Percentiles rank a stretch among this genome's conserved stretches.
These are phyloP conservation scores for Apiotrichum domesticum DNA, from an alignment of 1,284 basidiomycete genomes.

Conservation along the genomic window DNA sequence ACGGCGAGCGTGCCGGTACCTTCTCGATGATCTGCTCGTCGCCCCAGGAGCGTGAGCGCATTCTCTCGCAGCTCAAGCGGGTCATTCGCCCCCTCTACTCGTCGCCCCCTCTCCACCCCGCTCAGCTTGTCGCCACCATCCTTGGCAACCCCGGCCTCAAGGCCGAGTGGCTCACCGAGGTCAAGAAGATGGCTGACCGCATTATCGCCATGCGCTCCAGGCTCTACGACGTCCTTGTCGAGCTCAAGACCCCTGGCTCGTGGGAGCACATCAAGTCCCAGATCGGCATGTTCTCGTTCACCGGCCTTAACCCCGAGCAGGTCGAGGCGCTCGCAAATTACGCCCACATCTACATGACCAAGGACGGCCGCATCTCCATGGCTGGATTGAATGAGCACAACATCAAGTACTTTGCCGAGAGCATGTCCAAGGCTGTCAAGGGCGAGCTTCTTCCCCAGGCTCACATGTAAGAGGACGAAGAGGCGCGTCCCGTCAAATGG, in stretches of 20 bases:
- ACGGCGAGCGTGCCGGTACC: constrained; percentile 91
- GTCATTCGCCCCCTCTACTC: constrained; percentile 97
- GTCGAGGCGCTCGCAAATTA: constrained; percentile 81
- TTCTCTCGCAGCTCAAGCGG: constrained; percentile 91
- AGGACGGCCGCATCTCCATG: constrained; percentile 83
- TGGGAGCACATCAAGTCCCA: constrained; percentile 97
- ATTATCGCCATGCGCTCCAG: constrained; percentile 93
- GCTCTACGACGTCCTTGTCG: constrained; percentile 72
- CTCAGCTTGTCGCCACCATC: constrained; percentile 79
- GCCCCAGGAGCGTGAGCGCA: constrained; percentile 76
- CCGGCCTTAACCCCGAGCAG: constrained; percentile 69
- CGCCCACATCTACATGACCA: constrained; percentile 78
- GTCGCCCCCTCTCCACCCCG: constrained; percentile 93
- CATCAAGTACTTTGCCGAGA: constrained; percentile 80
- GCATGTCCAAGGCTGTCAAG: constrained; percentile 73
- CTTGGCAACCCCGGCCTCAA: constrained; percentile 71
- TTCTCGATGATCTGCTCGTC: constrained; percentile 74
- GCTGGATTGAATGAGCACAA: constrained; percentile 87
- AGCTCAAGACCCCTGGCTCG: constrained; percentile 82
- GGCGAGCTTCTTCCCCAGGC: constrained; percentile 48
- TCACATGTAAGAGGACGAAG: neutral
- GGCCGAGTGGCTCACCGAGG: constrained; percentile 77
- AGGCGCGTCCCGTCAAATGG: too few relatives aligned
- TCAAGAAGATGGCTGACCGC: constrained; percentile 90
- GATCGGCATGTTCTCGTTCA: constrained; percentile 75